Evolutionary conservation across 2,329 filamentous ascomycete genomes (phyloP), one percentile per base, ranked within the genome.

Genomic region (Colletotrichum lindemuthianum): DNA sequence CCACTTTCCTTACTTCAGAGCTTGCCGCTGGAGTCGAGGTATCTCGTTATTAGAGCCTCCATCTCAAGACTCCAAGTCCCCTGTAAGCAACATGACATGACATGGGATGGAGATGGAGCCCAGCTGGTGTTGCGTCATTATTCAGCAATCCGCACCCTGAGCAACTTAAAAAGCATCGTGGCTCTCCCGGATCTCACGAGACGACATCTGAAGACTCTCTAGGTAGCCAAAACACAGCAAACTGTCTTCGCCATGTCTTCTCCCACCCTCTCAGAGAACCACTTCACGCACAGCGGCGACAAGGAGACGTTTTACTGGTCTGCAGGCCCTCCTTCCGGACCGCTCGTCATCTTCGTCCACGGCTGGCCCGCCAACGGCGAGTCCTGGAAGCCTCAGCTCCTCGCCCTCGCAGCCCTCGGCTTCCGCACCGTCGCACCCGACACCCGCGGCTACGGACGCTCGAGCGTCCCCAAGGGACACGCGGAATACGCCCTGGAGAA

Each of bases 391-490:
- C 64, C 52, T 1, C 74, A 77, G 40, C 63, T 75, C 10, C 53
- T 70, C 4, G 71, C 71, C n/a, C 69, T 76, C 39, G 70, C 69
- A 2, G 57, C 60, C 36, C 57, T 72, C 11, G 75, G 75, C 37
- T 77, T 75, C 66, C 73, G 73, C n/a, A 73, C 70, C 49, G 53
- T 76, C 13, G 73, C 72, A 0, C 74, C 75, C 9, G 75, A 76
- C 65, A 72, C 69, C 52, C 76, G 77, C 0, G 78, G 78, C 8
- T 80, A 77, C 47, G 77, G 78, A 7, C 63, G 67, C 8, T 78
- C 74, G 40, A 76, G 72, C 49, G 74, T 73, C 13, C 74, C 74
- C 5, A 51, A 67, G 1, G 69, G 72, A n/a, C n/a, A 56, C 1
- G 48, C 64, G 0, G 63, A 70, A 34, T 80, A 80, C 50, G 68